Base-by-base conservation (phyloP, 345 rosid species). In the Rubroshorea leprosula region DNA sequence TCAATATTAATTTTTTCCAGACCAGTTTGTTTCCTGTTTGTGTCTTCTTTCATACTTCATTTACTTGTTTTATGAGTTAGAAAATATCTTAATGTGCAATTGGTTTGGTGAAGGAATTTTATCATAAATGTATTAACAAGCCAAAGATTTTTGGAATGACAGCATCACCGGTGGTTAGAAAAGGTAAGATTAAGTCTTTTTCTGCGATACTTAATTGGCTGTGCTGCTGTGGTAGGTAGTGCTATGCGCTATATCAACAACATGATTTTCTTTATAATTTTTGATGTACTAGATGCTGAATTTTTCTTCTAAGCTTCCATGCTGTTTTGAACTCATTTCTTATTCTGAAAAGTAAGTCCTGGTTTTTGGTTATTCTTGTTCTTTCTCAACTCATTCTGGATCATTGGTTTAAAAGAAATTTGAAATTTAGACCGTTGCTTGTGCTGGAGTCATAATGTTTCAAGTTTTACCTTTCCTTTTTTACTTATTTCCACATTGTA, bases 121-220 rank as follows among this genome's bases (percentile, higher is more conserved):
- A 86, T 72, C 78, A 65, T 67, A 79, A 80, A 66, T 66, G 74
- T 48, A 64, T 43, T 53, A 41, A 63, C 61, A 86, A 85, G 76
- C 99, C 97, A 11, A 93, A 76, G 79, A 71, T 93, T 54, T 80
- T 93, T 75, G 97, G 97, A 68, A 80, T 93, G 85, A 85, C 97
- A 11, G 78, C 90, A 1, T 76, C 91, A 17, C 79, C 79, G n/a
- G 78, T 73, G 50, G 45, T 76, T 60, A 71, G 82, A 67, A 89
- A 80, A 80, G 96, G 98, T 81, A 77, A 62, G 72, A 16, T 63
- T 20, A 51, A 61, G 45, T 12, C 6, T 13, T 60, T 57, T n/a
- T n/a, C n/a, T n/a, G n/a, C n/a, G n/a, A n/a, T n/a, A n/a, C n/a
- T n/a, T n/a, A n/a, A n/a, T n/a, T n/a, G n/a, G n/a, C n/a, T n/a